Evolutionary conservation across 805 yeast species (phyloP).

Genomic region (Suhomyces xylopsoci): DNA sequence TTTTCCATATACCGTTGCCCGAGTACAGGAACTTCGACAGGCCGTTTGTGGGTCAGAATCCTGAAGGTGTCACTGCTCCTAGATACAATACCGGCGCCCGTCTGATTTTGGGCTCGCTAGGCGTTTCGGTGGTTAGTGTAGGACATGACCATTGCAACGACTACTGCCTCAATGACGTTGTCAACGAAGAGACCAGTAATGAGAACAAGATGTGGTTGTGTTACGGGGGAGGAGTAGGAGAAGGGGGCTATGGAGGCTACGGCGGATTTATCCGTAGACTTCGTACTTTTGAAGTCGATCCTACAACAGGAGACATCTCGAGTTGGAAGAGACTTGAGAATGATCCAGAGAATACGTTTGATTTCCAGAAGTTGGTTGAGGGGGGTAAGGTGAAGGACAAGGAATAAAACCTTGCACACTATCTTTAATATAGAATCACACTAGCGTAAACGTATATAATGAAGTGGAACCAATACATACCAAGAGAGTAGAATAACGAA

Average conservation of each 20-base stretch:
- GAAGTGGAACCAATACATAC: background rate
- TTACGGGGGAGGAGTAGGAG: slow-evolving; percentile 91
- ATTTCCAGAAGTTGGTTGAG: slow-evolving; percentile 48
- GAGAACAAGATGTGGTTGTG: slow-evolving; percentile 70
- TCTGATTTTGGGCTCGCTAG: slow-evolving; percentile 54
- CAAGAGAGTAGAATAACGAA: too few species aligned
- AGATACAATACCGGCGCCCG: slow-evolving; percentile 65
- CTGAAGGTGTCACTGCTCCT: slow-evolving; percentile 82
- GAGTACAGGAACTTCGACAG: slow-evolving; percentile 58
- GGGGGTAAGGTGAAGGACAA: slow-evolving; percentile 38
- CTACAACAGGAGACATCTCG: slow-evolving; percentile 41
- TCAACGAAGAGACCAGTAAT: slow-evolving; percentile 20
- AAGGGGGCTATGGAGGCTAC: slow-evolving; percentile 95
- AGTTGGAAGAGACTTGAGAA: slow-evolving; percentile 77
- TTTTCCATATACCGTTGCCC: slow-evolving; percentile 91
- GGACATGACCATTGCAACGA: slow-evolving; percentile 98
- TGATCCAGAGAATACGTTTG: slow-evolving; percentile 46
- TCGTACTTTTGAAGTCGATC: slow-evolving; percentile 67
- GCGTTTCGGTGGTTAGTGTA: slow-evolving; percentile 71
- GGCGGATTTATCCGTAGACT: slow-evolving; percentile 82
- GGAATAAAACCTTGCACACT: background rate
- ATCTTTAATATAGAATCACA: background rate
- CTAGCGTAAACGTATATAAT: background rate
- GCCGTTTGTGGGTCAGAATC: slow-evolving; percentile 55
- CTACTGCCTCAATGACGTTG: slow-evolving; percentile 64